These are phyloP conservation scores for Thalassiosira ordinaria DNA, from an alignment of 352 stramenopile genomes.

Conservation along the genomic window DNA sequence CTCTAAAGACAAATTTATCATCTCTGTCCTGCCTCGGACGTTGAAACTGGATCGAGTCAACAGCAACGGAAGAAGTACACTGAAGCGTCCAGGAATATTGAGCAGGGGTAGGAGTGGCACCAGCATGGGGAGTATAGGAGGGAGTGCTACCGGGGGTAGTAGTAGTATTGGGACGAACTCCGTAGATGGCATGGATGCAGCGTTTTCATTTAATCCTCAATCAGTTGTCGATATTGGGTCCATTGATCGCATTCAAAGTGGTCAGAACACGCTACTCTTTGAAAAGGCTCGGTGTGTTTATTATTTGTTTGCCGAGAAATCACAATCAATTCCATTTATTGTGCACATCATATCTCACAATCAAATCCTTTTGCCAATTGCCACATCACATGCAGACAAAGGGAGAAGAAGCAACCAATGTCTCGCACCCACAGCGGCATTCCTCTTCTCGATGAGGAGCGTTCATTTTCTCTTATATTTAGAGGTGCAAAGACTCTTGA, in stretches of 20 bases:
- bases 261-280: constrained; percentile 74
- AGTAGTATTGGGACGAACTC: constrained; percentile 22
- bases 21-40: constrained; percentile 38
- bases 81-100: constrained; percentile 43
- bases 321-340: not conserved
- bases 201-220: constrained; percentile 8
- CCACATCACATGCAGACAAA: constrained; percentile 16
- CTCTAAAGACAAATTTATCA: constrained; percentile 53
- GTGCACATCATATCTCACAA: not conserved
- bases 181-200: constrained; percentile 25
- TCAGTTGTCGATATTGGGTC: constrained; percentile 71
- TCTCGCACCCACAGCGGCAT: constrained; percentile 23
- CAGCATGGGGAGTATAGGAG: constrained; percentile 18
- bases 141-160: constrained; percentile 6
- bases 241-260: constrained; percentile 81
- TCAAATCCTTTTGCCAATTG: constrained; percentile 10
- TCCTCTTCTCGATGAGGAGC: constrained; percentile 60
- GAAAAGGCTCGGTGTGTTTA: constrained; percentile 56
- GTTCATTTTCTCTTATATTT: constrained; percentile 82
- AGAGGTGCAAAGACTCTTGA: constrained; percentile 78
- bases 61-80: constrained; percentile 6
- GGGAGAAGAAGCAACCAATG: constrained; percentile 46
- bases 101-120: constrained; percentile 27
- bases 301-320: too few species aligned
- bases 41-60: constrained; percentile 25